These are phyloP conservation scores for Pichia nanzhaoensis DNA, from an alignment of 805 yeast genomes.

Conservation along the genomic window DNA sequence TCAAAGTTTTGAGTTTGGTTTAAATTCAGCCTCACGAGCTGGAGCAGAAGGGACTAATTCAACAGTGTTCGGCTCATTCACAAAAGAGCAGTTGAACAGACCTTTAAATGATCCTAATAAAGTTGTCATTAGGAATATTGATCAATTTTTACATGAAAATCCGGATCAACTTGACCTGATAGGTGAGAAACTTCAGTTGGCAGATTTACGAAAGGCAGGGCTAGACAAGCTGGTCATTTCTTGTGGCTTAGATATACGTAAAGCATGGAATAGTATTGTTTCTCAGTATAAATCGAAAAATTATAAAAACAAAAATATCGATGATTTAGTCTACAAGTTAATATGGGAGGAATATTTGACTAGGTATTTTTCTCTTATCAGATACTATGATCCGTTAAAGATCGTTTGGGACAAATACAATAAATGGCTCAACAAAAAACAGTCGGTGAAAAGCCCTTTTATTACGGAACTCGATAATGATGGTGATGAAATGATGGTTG, in stretches of 20 bases:
- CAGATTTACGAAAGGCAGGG: conserved; percentile 10
- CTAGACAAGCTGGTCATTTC: conserved; percentile 14
- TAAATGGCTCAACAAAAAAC: conserved; percentile 8
- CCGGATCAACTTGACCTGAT: conserved; percentile 15
- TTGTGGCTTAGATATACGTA: conserved; percentile 9
- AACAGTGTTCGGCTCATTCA: conserved; percentile 10
- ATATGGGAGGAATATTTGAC: conserved; percentile 16
- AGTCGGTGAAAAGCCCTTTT: not conserved
- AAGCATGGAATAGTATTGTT: conserved; percentile 12
- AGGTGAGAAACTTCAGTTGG: conserved; percentile 10
- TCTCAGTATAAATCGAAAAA: conserved; percentile 7
- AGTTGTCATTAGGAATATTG: conserved; percentile 18
- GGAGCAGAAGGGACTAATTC: not conserved
- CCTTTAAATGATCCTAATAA: conserved; percentile 11
- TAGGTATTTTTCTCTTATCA: conserved; percentile 16
- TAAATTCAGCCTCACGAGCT: not conserved
- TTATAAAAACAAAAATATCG: conserved; percentile 1
- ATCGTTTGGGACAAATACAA: conserved; percentile 14
- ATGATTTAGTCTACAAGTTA: conserved; percentile 8
- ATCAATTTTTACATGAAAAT: conserved; percentile 19
- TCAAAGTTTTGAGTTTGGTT: not conserved
- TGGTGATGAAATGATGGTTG: conserved; percentile 8
- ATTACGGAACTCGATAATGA: conserved; percentile 11
- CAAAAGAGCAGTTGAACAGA: conserved; percentile 7
- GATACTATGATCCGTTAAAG: conserved; percentile 15